Evolutionary conservation across 495 filamentous ascomycete genomes (phyloP).

Genomic region (Aspergillus conjunctus): DNA sequence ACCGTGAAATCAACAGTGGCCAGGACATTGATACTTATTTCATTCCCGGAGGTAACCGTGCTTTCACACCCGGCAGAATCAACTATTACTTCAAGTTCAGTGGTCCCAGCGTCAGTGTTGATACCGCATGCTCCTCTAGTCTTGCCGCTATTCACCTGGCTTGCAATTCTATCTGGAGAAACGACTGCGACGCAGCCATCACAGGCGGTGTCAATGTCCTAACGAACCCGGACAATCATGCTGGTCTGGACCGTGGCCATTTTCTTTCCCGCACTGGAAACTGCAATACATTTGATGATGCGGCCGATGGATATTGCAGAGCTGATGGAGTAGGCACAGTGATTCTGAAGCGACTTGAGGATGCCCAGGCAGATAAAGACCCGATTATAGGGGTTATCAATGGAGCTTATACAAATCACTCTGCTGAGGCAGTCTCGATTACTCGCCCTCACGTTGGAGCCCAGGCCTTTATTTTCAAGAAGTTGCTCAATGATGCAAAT

Average conservation of each 20-base stretch:
- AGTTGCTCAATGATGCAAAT: slow-evolving; percentile 68
- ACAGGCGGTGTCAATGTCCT: slow-evolving; percentile 80
- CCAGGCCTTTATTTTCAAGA: slow-evolving; percentile 68
- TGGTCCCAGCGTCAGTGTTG: slow-evolving; percentile 81
- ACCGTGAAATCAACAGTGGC: slow-evolving; percentile 85
- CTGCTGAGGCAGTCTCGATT: slow-evolving; percentile 76
- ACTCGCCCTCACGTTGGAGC: slow-evolving; percentile 77
- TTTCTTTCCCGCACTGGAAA: slow-evolving; percentile 79
- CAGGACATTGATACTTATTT: slow-evolving; percentile 93
- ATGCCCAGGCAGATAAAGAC: slow-evolving; percentile 75
- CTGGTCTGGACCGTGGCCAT: slow-evolving; percentile 79
- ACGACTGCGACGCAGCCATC: slow-evolving; percentile 83
- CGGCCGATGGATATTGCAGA: slow-evolving; percentile 77
- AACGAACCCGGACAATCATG: slow-evolving; percentile 84
- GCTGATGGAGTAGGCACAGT: slow-evolving; percentile 72
- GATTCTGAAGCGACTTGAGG: slow-evolving; percentile 72
- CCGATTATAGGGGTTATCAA: slow-evolving; percentile 68
- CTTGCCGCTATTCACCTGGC: slow-evolving; percentile 82
- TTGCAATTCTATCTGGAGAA: slow-evolving; percentile 77
- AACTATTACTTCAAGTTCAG: slow-evolving; percentile 89
- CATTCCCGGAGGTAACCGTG: slow-evolving; percentile 85
- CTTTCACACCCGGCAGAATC: slow-evolving; percentile 85
- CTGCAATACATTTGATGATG: slow-evolving; percentile 79
- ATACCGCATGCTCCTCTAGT: slow-evolving; percentile 89
- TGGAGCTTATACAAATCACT: slow-evolving; percentile 73